phyloP scores from a whole-genome alignment of 2,329 filamentous ascomycete genomes.

The Talaromyces sp. region DNA sequence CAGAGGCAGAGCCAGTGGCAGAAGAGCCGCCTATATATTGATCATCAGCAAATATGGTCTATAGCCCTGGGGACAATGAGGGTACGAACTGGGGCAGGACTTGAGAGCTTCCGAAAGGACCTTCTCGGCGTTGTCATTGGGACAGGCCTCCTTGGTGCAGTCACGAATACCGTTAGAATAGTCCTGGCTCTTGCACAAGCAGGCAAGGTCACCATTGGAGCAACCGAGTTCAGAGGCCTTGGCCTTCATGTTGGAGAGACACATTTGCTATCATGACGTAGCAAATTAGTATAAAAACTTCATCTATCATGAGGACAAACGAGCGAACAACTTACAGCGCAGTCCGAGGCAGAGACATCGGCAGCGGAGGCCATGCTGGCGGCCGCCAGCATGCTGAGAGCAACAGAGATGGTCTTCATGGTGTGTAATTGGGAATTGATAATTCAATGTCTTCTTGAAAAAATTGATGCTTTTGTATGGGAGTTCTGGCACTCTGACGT shows the following conservation, averaged over 20 bases:
- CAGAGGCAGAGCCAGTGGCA: conserved; percentile 14
- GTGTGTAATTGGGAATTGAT: conserved; percentile 1
- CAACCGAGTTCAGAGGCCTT: conserved; percentile 46
- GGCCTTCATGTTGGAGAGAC: conserved; percentile 49
- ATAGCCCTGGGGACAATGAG: neutral
- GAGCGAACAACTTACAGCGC: conserved; percentile 31
- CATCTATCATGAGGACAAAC: too few species aligned
- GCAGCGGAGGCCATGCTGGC: conserved; percentile 29
- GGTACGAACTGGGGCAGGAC: conserved; percentile 38
- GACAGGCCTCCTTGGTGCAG: conserved; percentile 50
- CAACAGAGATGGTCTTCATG: conserved; percentile 39
- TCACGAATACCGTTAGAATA: conserved; percentile 51
- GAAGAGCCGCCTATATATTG: conserved; percentile 9
- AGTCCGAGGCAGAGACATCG: conserved; percentile 33
- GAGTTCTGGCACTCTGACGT: too few species aligned
- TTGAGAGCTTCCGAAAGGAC: conserved; percentile 38
- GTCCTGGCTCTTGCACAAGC: conserved; percentile 46
- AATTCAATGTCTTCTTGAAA: too few species aligned
- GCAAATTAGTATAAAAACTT: neutral
- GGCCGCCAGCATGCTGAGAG: conserved; percentile 34
- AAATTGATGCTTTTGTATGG: too few species aligned
- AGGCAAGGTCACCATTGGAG: conserved; percentile 37
- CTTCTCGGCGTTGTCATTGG: conserved; percentile 35
- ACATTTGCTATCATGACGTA: conserved; percentile 48
- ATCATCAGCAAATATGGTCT: neutral